Base-by-base conservation (phyloP, 1,139 yeast genomes). In the Kurtzmaniella quercitrusa region DNA sequence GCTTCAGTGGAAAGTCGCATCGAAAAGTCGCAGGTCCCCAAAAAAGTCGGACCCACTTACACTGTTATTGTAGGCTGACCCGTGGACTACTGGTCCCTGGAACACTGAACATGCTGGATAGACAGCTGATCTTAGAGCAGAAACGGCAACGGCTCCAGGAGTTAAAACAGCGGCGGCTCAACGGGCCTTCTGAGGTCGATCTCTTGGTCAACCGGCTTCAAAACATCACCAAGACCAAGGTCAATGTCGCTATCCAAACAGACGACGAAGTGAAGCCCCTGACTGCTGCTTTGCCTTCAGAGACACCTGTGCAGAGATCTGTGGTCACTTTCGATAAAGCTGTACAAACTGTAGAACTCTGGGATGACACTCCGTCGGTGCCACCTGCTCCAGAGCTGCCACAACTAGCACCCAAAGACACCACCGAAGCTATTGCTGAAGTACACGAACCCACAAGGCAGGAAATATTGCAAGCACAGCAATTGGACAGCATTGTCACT, bases 141-240 rank as follows among this genome's bases (percentile, higher is more conserved):
- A 72, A 72, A 50, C 56, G 75, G 39, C 72, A 66, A 53, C 55
- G 77, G 44, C 60, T 73, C 27, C 66, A 63, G 44, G 76, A 72
- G 50, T 58, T 73, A 34, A 63, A 68, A 49, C 69, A 54, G 52
- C 51, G 70, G 40, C 54, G 75, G 23, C 46, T 58, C 14, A 40
- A 34, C 18, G 21, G 60, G 51, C 7, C 47, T 49, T 34, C 23
- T 47, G 24, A 49, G 38, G 58, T 63, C 9, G 63, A 58, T 36
- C 56, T 51, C 19, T 50, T 57, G 24, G 53, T 58, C 14, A 61
- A 56, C 44, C 50, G 50, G 19, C 44, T 56, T 34, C 15, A 54
- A 49, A 38, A 33, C 37, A 23, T 39, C 41, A 42, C 19, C 39
- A 48, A 51, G 38, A 47, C 47, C 9, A 49, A 48, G 11, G 56